Percentiles rank a stretch among this genome's conserved stretches.
Conservation (phyloP, 2,329 filamentous ascomycete species). For the Fusarium sp. region DNA sequence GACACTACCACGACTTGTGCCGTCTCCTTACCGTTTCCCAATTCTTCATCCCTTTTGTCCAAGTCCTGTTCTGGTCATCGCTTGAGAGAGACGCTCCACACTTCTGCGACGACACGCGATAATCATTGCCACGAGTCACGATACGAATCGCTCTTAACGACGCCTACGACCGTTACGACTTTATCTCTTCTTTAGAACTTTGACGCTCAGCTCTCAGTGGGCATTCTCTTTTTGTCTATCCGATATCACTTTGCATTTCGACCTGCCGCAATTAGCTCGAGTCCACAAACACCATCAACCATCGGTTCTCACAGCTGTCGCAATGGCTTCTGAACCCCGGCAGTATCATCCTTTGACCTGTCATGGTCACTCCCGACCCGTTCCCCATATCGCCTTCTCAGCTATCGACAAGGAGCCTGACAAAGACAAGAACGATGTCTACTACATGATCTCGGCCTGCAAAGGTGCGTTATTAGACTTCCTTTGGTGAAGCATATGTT, state of each 20-base stretch:
- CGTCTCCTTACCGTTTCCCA: slow-evolving; percentile 6
- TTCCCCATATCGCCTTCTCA: slow-evolving; percentile 92
- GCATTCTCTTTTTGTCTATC: slow-evolving; percentile 3
- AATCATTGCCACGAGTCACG: slow-evolving; percentile 38
- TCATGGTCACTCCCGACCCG: slow-evolving; percentile 92
- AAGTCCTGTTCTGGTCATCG: slow-evolving; percentile 14
- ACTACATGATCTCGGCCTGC: slow-evolving; percentile 93
- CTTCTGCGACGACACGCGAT: slow-evolving; percentile 41
- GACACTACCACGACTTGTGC: slow-evolving; percentile 19
- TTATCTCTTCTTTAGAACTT: slow-evolving; percentile 27
- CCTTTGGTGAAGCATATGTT: slow-evolving; percentile 34
- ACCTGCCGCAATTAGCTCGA: slow-evolving; percentile 8
- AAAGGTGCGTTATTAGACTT: slow-evolving; percentile 69
- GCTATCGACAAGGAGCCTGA: slow-evolving; percentile 83
- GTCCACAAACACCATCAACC: slow-evolving; percentile 1
- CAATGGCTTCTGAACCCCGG: slow-evolving; percentile 56
- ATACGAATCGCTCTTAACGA: slow-evolving; percentile 43
- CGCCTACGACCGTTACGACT: slow-evolving; percentile 47
- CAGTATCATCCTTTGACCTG: slow-evolving; percentile 90
- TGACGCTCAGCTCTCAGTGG: slow-evolving; percentile 10
- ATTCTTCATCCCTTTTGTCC: slow-evolving; percentile 21
- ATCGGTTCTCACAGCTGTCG: slow-evolving; percentile 21
- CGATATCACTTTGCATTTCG: slow-evolving; percentile 14
- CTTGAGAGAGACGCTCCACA: slow-evolving; percentile 36
- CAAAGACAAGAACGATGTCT: slow-evolving; percentile 84